Evolutionary conservation across 2,329 filamentous ascomycete genomes (phyloP), one percentile per base, ranked within the genome.

Genomic region (Stagonosporopsis chrysanthemi): DNA sequence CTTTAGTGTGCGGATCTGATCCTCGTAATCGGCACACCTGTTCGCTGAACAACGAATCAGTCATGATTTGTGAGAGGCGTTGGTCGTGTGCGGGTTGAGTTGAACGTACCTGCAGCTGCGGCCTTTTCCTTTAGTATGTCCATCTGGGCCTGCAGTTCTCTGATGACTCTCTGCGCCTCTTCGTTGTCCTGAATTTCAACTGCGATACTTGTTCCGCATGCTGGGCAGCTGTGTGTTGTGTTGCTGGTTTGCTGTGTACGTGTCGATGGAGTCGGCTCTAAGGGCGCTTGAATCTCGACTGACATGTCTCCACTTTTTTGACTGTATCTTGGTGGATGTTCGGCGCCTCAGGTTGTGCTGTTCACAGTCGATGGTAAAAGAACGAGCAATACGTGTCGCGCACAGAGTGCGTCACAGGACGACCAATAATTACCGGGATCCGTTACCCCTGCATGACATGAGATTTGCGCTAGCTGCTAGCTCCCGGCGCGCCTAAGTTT

Each of bases 21-120:
- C 90, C 77, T 94, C 90, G 81, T 92, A 92, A 79, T 92, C 88
- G 70, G 90, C 89, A 61, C 86, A 81, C 71, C 80, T 86, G 64
- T 82, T 80, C 45, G 81, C 83, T 84, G 55, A 48, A 24, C 24
- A 28, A n/a, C 12, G 22, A 14, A 48, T 63, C 24, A 62, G 60
- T 6, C 54, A n/a, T 45, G 31, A 48, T 33, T 12, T 14, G 15
- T 29, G 35, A 29, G 41, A 45, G 9, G 23, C 29, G 19, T 41
- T 39, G 6, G 22, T 26, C 49, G 35, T 28, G 17, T 15, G 22
- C 35, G 31, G 12, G 29, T 12, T 8, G 29, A 31, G 3, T 31
- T 6, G 11, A 26, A 74, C 81, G 51, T 76, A 85, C 83, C 82
- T 63, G 83, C 81, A 54, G 86, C 85, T 3, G 87, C 84, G 53